A percentile compares a stretch with the other conserved stretches of the same genome.
Evolutionary conservation across 1,284 basidiomycete species (phyloP).

Genomic region (Acaromyces ingoldii): DNA sequence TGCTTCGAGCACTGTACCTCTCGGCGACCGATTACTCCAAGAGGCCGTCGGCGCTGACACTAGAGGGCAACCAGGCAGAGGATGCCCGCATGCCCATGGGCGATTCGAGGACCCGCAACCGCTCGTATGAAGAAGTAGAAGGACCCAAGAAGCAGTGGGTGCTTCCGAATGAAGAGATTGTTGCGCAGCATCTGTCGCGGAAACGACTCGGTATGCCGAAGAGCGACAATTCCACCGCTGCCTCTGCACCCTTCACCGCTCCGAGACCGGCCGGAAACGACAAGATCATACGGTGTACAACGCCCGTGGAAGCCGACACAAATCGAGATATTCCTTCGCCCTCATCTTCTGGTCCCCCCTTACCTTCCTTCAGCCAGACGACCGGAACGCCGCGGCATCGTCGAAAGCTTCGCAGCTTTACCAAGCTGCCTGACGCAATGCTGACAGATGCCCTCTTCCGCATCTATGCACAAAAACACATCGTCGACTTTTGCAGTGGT

Average conservation of each 20-base stretch:
- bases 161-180: background rate
- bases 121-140: background rate
- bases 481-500: background rate
- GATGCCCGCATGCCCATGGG: too few relatives aligned
- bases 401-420: background rate
- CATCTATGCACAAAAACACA: constrained; percentile 1
- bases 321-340: background rate
- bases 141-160: background rate
- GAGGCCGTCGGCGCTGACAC: background rate
- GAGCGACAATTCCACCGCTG: too few relatives aligned
- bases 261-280: background rate
- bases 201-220: background rate
- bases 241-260: too few relatives aligned
- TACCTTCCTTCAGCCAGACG: background rate
- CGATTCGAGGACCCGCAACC: too few relatives aligned
- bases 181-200: background rate
- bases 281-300: too few relatives aligned
- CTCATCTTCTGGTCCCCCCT: background rate
- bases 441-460: background rate
- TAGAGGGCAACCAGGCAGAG: background rate
- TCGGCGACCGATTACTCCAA: background rate
- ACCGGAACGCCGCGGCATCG: background rate
- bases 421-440: background rate
- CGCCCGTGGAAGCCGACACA: background rate
- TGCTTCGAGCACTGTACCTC: background rate